phyloP scores from a whole-genome alignment of 371 early-diverging fungal species.

The Haplosporangium sp. region DNA sequence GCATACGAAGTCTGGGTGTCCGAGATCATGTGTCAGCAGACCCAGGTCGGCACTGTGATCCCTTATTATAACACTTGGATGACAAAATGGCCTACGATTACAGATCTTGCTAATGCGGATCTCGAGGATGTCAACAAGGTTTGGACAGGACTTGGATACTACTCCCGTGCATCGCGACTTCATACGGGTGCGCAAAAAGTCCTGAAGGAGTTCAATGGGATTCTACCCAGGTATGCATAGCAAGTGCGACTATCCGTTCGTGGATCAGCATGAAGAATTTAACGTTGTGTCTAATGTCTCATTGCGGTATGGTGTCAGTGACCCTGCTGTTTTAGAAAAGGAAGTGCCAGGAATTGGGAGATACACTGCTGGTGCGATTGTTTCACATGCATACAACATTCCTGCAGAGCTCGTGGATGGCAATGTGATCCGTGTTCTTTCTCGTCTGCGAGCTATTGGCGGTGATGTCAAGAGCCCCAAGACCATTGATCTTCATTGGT shows the following conservation, averaged over 20 bases:
- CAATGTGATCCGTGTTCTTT: constrained; percentile 83
- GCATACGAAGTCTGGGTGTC: constrained; percentile 87
- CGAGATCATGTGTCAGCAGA: constrained; percentile 91
- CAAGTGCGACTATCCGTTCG: too few species aligned
- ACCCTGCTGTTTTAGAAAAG: constrained; percentile 65
- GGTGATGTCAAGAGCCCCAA: constrained; percentile 76
- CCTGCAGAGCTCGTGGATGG: constrained; percentile 81
- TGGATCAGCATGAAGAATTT: too few species aligned
- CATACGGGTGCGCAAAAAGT: constrained; percentile 79
- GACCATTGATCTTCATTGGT: constrained; percentile 73
- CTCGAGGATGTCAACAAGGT: constrained; percentile 76
- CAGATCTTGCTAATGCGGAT: constrained; percentile 73
- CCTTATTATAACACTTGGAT: constrained; percentile 83
- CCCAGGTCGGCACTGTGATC: constrained; percentile 81
- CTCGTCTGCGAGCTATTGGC: constrained; percentile 76
- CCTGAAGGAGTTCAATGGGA: constrained; percentile 64
- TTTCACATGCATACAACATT: constrained; percentile 78
- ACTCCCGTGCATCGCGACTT: constrained; percentile 78
- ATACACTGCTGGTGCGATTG: constrained; percentile 74
- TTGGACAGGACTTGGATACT: constrained; percentile 90
- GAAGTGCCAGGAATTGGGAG: constrained; percentile 83
- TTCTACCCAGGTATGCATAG: constrained; percentile 60
- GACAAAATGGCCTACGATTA: constrained; percentile 79
- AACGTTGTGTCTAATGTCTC: not conserved
- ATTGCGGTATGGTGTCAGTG: constrained; percentile 19